Percentiles rank a stretch among this genome's conserved stretches.
These are phyloP conservation scores for Alternaria consortialis DNA, from an alignment of 2,329 filamentous ascomycete species.

Conservation along the genomic window DNA sequence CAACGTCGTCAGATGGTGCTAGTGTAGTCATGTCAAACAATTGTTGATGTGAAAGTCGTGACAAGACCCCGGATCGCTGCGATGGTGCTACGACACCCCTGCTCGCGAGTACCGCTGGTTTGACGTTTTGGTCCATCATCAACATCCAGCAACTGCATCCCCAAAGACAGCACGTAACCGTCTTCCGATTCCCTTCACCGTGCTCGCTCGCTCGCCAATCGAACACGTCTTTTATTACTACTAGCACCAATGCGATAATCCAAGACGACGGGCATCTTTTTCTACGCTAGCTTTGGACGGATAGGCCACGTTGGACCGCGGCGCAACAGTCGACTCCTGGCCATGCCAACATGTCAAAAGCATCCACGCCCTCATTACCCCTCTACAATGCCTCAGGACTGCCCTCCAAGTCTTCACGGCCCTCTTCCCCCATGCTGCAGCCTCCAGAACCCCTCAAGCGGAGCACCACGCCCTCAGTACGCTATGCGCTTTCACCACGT, in stretches of 20 bases:
- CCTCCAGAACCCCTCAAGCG: conserved; percentile 39
- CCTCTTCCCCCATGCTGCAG: conserved; percentile 42
- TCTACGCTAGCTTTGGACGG: conserved; percentile 17
- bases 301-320: conserved; percentile 45
- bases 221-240: conserved; percentile 6
- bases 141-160: conserved; percentile 21
- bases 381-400: conserved; percentile 60
- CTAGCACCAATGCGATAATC: conserved; percentile 38
- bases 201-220: conserved; percentile 5
- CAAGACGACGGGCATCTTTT: conserved; percentile 9
- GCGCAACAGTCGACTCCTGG: conserved; percentile 45
- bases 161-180: conserved; percentile 20
- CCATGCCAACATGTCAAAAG: conserved; percentile 70
- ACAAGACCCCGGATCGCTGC: conserved; percentile 22
- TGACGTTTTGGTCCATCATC: conserved; percentile 34
- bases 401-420: conserved; percentile 39
- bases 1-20: background rate
- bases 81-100: conserved; percentile 19
- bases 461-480: conserved; percentile 45
- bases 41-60: conserved; percentile 12
- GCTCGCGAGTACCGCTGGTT: conserved; percentile 28
- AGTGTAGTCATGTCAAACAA: background rate
- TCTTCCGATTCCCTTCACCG: conserved; percentile 5
- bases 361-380: conserved; percentile 66
- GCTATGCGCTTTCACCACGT: conserved; percentile 10